A percentile compares a stretch with the other conserved stretches of the same genome.
phyloP scores from a whole-genome alignment of 2,329 filamentous ascomycete genomes.

The Claviceps monticola region DNA sequence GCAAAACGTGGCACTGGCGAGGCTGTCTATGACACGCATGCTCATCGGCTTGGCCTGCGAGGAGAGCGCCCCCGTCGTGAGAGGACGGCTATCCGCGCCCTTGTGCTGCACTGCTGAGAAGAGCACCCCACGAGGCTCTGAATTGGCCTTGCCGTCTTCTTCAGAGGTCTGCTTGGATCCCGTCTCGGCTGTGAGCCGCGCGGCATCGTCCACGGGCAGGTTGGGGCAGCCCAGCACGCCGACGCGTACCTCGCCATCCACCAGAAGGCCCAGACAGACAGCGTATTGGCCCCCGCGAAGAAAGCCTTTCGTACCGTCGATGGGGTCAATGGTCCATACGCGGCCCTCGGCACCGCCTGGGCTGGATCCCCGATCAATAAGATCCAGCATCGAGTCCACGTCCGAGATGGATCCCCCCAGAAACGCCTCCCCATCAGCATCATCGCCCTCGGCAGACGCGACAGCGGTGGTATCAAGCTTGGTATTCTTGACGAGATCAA shows the following conservation, averaged over 20 bases:
- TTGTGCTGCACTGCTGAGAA: slow-evolving; percentile 71
- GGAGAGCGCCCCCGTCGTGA: slow-evolving; percentile 39
- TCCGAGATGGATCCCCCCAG: slow-evolving; percentile 54
- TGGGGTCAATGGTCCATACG: slow-evolving; percentile 94
- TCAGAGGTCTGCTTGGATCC: slow-evolving; percentile 52
- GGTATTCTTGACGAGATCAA: slow-evolving; percentile 64
- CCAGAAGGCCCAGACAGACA: slow-evolving; percentile 81
- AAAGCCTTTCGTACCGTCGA: slow-evolving; percentile 97
- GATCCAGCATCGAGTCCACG: slow-evolving; percentile 51
- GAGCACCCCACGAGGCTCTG: slow-evolving; percentile 51
- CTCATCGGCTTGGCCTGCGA: slow-evolving; percentile 45
- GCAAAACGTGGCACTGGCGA: slow-evolving; percentile 79
- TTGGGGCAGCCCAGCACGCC: slow-evolving; percentile 94
- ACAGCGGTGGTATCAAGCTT: slow-evolving; percentile 32
- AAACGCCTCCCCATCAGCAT: slow-evolving; percentile 41
- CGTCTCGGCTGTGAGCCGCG: slow-evolving; percentile 46
- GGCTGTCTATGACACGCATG: slow-evolving; percentile 65
- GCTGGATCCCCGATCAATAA: slow-evolving; percentile 56
- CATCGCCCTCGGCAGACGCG: slow-evolving; percentile 19
- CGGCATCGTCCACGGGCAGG: slow-evolving; percentile 70
- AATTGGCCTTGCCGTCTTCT: slow-evolving; percentile 30
- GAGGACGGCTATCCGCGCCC: slow-evolving; percentile 67
- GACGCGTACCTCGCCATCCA: slow-evolving; percentile 86
- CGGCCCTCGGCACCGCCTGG: slow-evolving; percentile 59
- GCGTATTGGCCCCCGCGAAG: slow-evolving; percentile 93